These are phyloP conservation scores for Marasmius tenuissimus DNA, from an alignment of 1,284 basidiomycete species.

Conservation along the genomic window DNA sequence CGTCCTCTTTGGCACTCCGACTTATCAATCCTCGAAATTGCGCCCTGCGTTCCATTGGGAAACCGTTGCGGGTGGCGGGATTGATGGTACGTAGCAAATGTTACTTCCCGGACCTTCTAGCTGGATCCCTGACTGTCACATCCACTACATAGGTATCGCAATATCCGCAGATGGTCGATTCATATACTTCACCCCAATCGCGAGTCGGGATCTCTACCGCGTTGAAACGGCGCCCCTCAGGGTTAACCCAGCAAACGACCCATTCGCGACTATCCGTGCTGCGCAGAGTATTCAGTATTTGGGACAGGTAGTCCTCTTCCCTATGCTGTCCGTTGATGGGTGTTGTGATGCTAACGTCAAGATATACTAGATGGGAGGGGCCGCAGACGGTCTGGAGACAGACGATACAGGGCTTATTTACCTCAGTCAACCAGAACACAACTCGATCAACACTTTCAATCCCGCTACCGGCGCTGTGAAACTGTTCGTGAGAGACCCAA, in stretches of 20 bases:
- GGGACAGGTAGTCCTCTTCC: slow-evolving; percentile 14
- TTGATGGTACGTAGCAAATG: slow-evolving; percentile 8
- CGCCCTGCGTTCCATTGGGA: slow-evolving; percentile 14
- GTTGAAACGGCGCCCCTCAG: slow-evolving; percentile 26
- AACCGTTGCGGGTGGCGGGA: slow-evolving; percentile 15
- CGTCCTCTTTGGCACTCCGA: slow-evolving; percentile 23
- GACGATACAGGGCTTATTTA: slow-evolving; percentile 27
- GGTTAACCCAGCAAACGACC: slow-evolving; percentile 18
- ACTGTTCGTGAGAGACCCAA: slow-evolving; percentile 26
- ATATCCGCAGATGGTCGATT: slow-evolving; percentile 23
- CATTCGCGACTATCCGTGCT: slow-evolving; percentile 17
- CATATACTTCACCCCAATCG: slow-evolving; percentile 25
- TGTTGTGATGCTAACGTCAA: neutral
- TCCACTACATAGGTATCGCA: slow-evolving; percentile 15
- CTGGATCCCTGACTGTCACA: neutral
- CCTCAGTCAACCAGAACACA: slow-evolving; percentile 25
- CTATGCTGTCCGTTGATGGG: neutral
- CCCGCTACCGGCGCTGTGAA: slow-evolving; percentile 23
- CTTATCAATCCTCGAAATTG: slow-evolving; percentile 14
- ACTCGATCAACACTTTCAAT: slow-evolving; percentile 25
- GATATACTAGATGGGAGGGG: slow-evolving; percentile 17
- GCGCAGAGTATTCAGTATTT: slow-evolving; percentile 21
- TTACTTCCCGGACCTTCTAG: neutral
- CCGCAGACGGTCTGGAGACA: slow-evolving; percentile 27
- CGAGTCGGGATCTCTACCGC: slow-evolving; percentile 26